These are phyloP conservation scores for Halophytophthora polymorphica DNA, from an alignment of 352 stramenopile genomes.

Conservation along the genomic window DNA sequence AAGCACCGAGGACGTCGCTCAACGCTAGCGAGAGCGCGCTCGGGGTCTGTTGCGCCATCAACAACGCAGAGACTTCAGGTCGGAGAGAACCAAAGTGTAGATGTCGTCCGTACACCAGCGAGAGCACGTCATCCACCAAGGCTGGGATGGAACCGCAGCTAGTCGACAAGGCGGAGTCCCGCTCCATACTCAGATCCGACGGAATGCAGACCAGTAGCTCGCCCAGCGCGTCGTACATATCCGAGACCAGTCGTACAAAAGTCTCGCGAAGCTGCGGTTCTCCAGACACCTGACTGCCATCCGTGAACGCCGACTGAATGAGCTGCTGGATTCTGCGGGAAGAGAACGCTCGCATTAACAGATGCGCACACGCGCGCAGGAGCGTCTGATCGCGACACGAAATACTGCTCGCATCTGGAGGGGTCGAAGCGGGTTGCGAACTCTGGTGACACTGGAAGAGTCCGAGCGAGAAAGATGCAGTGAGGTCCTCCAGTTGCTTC, in stretches of 20 bases:
- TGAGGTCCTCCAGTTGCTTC: not conserved
- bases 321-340: conserved; percentile 5
- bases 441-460: not conserved
- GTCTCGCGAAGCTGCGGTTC: conserved; percentile 2
- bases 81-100: conserved; percentile 10
- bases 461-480: conserved; percentile 7
- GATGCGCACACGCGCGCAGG: conserved; percentile 2
- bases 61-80: conserved; percentile 4
- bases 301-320: conserved; percentile 3
- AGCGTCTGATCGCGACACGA: not conserved
- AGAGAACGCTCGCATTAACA: conserved; percentile 16
- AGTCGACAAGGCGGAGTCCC: not conserved
- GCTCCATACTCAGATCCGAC: no score
- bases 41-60: conserved; percentile 3
- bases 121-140: conserved; percentile 31
- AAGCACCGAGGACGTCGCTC: conserved; percentile 5
- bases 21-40: conserved; percentile 3
- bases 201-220: conserved; percentile 1
- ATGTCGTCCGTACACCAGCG: conserved; percentile 17
- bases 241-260: conserved; percentile 14
- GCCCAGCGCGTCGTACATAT: conserved; percentile 16
- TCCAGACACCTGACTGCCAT: not conserved
- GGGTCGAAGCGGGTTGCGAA: not conserved
- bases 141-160: not conserved
- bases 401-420: not conserved